Evolutionary conservation across 805 yeast genomes (phyloP).

Genomic region (Wickerhamiella vanderwaltii): DNA sequence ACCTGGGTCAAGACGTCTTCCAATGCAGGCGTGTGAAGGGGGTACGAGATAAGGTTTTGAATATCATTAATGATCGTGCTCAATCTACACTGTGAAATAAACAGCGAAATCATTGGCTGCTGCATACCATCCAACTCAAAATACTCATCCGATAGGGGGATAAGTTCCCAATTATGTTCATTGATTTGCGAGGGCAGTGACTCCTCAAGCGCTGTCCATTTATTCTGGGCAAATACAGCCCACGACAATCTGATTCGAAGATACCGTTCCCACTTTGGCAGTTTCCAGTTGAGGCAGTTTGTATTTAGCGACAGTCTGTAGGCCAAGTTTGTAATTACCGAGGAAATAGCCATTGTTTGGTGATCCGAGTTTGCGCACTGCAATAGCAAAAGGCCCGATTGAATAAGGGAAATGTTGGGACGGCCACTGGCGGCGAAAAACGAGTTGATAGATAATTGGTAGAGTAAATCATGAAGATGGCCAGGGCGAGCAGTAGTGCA

Average conservation of each 20-base stretch:
- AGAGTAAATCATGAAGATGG: constrained; percentile 41
- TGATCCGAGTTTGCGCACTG: constrained; percentile 41
- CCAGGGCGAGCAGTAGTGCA: constrained; percentile 72
- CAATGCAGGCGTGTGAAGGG: background rate
- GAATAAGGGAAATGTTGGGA: constrained; percentile 71
- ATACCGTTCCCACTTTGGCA: constrained; percentile 93
- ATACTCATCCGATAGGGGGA: constrained; percentile 16
- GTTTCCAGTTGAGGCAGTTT: constrained; percentile 83
- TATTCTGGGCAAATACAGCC: constrained; percentile 89
- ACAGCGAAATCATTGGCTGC: constrained; percentile 37
- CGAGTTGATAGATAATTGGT: constrained; percentile 51
- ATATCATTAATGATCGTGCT: constrained; percentile 28
- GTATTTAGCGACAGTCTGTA: constrained; percentile 85
- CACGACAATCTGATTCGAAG: constrained; percentile 79
- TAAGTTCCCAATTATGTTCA: constrained; percentile 66
- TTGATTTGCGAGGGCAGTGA: constrained; percentile 75
- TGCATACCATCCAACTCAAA: constrained; percentile 27
- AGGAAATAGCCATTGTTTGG: constrained; percentile 74
- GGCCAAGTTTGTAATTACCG: constrained; percentile 76
- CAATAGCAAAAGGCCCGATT: constrained; percentile 32
- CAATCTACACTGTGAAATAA: constrained; percentile 26
- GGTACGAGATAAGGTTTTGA: constrained; percentile 25
- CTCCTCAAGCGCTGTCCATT: constrained; percentile 76
- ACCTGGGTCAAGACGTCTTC: constrained; percentile 63
- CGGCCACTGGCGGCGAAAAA: constrained; percentile 65